phyloP scores from a whole-genome alignment of 1,284 basidiomycete genomes.

The Tremellales sp. region DNA sequence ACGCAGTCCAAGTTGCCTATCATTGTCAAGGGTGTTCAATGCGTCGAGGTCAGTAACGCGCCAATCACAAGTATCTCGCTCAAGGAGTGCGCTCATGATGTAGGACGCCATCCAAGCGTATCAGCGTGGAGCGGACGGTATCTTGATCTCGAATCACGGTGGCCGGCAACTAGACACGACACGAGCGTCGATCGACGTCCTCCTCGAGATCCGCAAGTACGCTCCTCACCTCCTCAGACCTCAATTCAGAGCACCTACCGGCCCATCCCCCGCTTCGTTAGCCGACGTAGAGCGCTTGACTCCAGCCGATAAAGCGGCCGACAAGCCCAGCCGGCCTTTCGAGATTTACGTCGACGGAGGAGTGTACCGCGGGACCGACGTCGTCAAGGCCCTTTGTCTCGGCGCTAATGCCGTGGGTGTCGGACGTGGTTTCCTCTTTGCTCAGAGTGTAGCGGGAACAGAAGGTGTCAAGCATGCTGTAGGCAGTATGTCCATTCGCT shows the following conservation, averaged over 20 bases:
- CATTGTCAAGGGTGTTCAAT: constrained; percentile 69
- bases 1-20: constrained; percentile 72
- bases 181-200: constrained; percentile 69
- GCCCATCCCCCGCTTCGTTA: constrained; percentile 36
- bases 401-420: constrained; percentile 87
- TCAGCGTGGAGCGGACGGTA: constrained; percentile 49
- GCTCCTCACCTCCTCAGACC: constrained; percentile 42
- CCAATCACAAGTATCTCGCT: neutral
- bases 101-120: constrained; percentile 51
- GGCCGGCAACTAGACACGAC: constrained; percentile 51
- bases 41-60: constrained; percentile 41
- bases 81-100: neutral
- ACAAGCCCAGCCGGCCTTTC: constrained; percentile 20
- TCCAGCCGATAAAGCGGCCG: constrained; percentile 12
- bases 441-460: constrained; percentile 78
- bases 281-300: constrained; percentile 70
- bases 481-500: constrained; percentile 42
- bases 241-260: constrained; percentile 34
- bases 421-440: constrained; percentile 84
- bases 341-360: constrained; percentile 88
- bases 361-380: constrained; percentile 78
- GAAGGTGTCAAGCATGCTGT: constrained; percentile 72
- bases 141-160: constrained; percentile 54
- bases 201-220: constrained; percentile 61
- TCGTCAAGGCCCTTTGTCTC: constrained; percentile 84